phyloP scores from a whole-genome alignment of 139 green algal genomes.

The Chlorella sorokiniana region DNA sequence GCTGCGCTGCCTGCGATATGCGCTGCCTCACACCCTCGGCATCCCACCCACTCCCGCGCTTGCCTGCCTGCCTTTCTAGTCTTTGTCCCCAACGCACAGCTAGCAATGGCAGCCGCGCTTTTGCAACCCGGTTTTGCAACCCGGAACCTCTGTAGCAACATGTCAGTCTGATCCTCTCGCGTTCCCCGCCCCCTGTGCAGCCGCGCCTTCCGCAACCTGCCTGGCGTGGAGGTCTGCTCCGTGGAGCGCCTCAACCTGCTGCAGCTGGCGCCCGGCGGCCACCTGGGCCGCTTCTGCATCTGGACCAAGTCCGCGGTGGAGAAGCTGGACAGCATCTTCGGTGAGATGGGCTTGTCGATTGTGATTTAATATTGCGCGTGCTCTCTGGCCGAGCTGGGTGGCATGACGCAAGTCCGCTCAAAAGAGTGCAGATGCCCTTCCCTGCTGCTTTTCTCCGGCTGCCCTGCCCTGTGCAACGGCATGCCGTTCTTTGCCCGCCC shows the following conservation, averaged over 20 bases:
- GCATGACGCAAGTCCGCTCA: no score
- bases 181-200: not conserved
- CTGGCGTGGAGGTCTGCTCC: conserved; percentile 88
- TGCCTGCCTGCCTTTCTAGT: no score
- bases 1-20: no score
- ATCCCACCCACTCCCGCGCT: no score
- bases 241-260: conserved; percentile 96
- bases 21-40: no score
- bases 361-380: no score
- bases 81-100: no score
- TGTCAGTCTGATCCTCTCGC: no score
- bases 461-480: not conserved
- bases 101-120: no score
- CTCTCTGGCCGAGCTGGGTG: not conserved
- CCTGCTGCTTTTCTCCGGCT: not conserved
- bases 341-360: not conserved
- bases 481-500: not conserved
- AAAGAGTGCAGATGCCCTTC: not conserved
- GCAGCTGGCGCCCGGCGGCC: conserved; percentile 95
- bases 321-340: conserved; percentile 92
- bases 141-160: no score
- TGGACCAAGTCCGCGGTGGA: conserved; percentile 98
- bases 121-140: no score
- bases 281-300: conserved; percentile 97
- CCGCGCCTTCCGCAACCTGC: conserved; percentile 95